phyloP scores from a whole-genome alignment of 1,139 yeast species.

The Kodamaea suecica region DNA sequence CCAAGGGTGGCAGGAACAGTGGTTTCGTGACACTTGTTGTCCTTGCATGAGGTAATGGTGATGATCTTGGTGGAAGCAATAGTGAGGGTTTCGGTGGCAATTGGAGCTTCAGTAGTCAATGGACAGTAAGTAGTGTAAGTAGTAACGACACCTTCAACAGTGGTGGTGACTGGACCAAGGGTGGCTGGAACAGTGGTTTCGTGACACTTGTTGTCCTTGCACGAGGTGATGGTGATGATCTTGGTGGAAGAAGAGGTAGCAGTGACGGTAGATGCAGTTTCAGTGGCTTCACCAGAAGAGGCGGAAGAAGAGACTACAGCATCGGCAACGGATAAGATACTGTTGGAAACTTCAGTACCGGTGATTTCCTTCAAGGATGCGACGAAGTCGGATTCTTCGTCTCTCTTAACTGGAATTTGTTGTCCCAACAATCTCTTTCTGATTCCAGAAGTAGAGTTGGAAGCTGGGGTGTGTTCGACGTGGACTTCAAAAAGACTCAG shows the following conservation, averaged over 20 bases:
- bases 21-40: conserved; percentile 19
- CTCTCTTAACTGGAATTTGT: conserved; percentile 23
- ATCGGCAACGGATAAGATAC: conserved; percentile 26
- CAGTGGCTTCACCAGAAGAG: conserved; percentile 13
- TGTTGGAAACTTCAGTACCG: conserved; percentile 24
- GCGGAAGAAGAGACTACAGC: conserved; percentile 13
- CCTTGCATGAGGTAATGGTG: conserved; percentile 24
- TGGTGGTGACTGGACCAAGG: conserved; percentile 22
- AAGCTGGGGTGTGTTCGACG: conserved; percentile 26
- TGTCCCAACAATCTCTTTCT: conserved; percentile 37
- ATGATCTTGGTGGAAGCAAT: conserved; percentile 13
- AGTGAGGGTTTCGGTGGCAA: conserved; percentile 12
- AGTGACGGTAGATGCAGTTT: conserved; percentile 12
- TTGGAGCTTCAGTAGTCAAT: conserved; percentile 4
- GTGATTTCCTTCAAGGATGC: conserved; percentile 25
- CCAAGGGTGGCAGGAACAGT: conserved; percentile 13
- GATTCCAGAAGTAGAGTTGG: conserved; percentile 43
- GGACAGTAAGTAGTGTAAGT: conserved; percentile 8
- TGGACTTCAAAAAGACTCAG: conserved; percentile 33
- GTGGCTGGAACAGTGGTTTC: conserved; percentile 14
- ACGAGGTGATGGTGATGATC: conserved; percentile 23
- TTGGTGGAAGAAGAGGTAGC: conserved; percentile 9
- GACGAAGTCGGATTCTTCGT: conserved; percentile 31
- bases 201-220: conserved; percentile 21
- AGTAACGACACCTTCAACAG: conserved; percentile 14